phyloP scores from a whole-genome alignment of 345 rosid genomes.

The Camelina sativa region DNA sequence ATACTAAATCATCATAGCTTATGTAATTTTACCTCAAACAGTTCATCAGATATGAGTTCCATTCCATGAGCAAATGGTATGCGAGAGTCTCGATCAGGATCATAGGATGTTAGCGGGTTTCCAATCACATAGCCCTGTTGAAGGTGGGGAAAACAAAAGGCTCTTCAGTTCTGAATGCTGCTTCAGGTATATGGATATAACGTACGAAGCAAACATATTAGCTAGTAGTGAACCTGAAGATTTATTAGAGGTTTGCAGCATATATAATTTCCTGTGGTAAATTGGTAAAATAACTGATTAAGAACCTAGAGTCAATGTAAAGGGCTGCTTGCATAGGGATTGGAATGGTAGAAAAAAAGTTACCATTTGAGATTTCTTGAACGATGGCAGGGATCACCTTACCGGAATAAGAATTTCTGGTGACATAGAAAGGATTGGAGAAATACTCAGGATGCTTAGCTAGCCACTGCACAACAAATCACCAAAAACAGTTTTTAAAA shows the following conservation, averaged over 20 bases:
- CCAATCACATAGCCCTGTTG: slow-evolving; percentile 68
- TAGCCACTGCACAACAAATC: slow-evolving; percentile 33
- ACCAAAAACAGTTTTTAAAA: background rate
- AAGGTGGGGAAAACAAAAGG: background rate
- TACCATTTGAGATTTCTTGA: slow-evolving; percentile 29
- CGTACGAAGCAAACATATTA: slow-evolving; percentile 17
- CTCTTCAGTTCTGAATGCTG: background rate
- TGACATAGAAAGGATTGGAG: slow-evolving; percentile 22
- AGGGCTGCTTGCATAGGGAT: background rate
- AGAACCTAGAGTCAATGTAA: background rate
- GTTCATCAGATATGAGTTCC: slow-evolving; percentile 78
- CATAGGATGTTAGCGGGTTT: slow-evolving; percentile 44
- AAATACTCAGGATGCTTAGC: slow-evolving; percentile 3
- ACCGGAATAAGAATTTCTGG: slow-evolving; percentile 27
- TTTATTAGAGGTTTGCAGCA: slow-evolving; percentile 53
- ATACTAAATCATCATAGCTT: background rate
- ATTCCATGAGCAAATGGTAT: slow-evolving; percentile 64
- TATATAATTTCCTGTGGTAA: slow-evolving; percentile 56
- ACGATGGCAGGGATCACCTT: background rate
- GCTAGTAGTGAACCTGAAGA: slow-evolving; percentile 52
- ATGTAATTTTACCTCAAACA: slow-evolving; percentile 50
- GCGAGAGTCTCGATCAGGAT: slow-evolving; percentile 42
- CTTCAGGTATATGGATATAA: background rate
- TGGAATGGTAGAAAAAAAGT: background rate
- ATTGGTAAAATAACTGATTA: background rate